Percentiles rank a stretch among this genome's conserved stretches.
Conservation (phyloP, 371 early-diverging fungal genomes). For the Sporodiniella umbellata region DNA sequence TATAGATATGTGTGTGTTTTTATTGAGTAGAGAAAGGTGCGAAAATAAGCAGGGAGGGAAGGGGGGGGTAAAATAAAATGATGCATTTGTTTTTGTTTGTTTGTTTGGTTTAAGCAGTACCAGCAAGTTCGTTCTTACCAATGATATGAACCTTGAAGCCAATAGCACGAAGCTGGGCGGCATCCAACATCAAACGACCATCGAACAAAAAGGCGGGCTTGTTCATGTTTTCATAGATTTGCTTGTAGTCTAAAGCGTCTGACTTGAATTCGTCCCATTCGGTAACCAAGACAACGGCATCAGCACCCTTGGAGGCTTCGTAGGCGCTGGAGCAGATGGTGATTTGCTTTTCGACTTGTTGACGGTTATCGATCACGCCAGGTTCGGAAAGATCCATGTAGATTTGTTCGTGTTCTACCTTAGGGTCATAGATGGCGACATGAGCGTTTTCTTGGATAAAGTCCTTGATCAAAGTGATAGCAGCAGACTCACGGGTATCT, state of each 20-base stretch:
- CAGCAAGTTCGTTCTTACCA: constrained; percentile 67
- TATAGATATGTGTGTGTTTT: neutral
- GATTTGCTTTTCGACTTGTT: constrained; percentile 63
- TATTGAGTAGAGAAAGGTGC: neutral
- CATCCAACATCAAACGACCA: constrained; percentile 85
- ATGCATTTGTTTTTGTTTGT: no score
- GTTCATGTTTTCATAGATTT: constrained; percentile 72
- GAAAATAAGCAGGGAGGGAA: neutral
- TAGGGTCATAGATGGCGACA: constrained; percentile 89
- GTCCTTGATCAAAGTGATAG: constrained; percentile 79
- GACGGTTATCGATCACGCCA: constrained; percentile 60
- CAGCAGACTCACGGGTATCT: constrained; percentile 93
- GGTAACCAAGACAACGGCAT: constrained; percentile 84
- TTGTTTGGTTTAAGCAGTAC: constrained; percentile 39
- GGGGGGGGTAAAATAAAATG: no score
- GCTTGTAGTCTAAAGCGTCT: constrained; percentile 61
- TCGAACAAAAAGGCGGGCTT: constrained; percentile 94
- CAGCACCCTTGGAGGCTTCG: constrained; percentile 69
- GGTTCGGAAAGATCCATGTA: constrained; percentile 75
- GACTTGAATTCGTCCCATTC: constrained; percentile 94
- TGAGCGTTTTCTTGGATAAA: constrained; percentile 81
- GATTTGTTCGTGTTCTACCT: constrained; percentile 82
- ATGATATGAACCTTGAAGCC: constrained; percentile 86
- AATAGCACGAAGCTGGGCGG: constrained; percentile 66
- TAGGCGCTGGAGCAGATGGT: constrained; percentile 61